Evolutionary conservation across 352 stramenopile species (phyloP), one percentile per base, ranked within the genome.

Genomic region (Bremia lactucae): DNA sequence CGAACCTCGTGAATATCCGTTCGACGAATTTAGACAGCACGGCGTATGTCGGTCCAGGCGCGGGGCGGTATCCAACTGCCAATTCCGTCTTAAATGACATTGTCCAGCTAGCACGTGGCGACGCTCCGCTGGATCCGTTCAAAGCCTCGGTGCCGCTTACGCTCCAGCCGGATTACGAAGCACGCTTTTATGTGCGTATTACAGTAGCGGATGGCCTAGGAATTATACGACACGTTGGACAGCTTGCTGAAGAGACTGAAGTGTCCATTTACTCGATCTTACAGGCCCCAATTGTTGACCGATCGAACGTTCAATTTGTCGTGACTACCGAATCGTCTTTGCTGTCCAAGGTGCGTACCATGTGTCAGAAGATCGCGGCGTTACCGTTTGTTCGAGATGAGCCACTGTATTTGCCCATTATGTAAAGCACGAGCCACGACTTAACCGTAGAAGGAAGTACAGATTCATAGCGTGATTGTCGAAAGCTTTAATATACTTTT

Each of bases 251-350:
- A 65, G 74, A 96, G 47, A 76, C 93, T 56, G 83, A 85, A 38
- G 92, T 98, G 28, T 97, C 87, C 22, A 98, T 98, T 65, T 94
- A 97, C 75, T 96, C 92, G 41, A 97, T 98, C 57, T 66, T 98
- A 34, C 93, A 97, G 61, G 95, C 96, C 53, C 93, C 92, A 6
- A 95, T 96, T 38, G 72, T 81, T 13, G 94, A 96, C 65, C 77
- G 72, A 29, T 68, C 84, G 48, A 95, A 96, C 59, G 85, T 96
- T 36, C 79, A 96, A 50, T 98, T 98, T 63, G 94, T 97, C 9
- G 86, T 98, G 36, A 96, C 95, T 23, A 98, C 93, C 0, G 93
- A 98, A 53, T 82, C 87, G 41, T 83, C 94, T 31, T 59, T 79
- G 31, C 53, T 96, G 43, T 89, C 82, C 31, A 72, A 80, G 41